A percentile compares a stretch with the other conserved stretches of the same genome.
These are phyloP conservation scores for Botrytis byssoidea DNA, from an alignment of 2,329 filamentous ascomycete species.

Conservation along the genomic window DNA sequence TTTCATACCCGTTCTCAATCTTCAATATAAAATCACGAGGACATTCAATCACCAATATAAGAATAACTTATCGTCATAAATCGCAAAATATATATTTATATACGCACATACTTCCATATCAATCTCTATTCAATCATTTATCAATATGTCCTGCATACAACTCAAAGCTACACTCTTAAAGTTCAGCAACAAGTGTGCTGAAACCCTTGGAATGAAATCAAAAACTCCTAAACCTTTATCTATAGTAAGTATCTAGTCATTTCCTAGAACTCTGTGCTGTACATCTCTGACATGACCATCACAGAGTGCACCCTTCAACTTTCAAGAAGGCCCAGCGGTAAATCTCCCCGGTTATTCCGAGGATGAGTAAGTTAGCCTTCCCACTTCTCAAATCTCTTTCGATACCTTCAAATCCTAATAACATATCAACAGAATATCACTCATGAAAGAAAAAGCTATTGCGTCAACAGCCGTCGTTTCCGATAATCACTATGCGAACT, in stretches of 20 bases:
- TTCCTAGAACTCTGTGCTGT: neutral
- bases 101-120: conserved; percentile 13
- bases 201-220: conserved; percentile 24
- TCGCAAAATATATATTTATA: conserved; percentile 3
- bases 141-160: conserved; percentile 26
- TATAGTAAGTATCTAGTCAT: conserved; percentile 23
- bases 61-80: neutral
- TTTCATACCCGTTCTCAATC: neutral
- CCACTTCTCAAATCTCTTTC: neutral
- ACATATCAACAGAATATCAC: conserved; percentile 30
- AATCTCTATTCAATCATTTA: neutral
- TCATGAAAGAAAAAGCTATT: conserved; percentile 39
- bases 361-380: conserved; percentile 52
- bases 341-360: conserved; percentile 55
- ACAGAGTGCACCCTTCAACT: conserved; percentile 59
- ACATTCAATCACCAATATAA: neutral
- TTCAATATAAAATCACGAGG: conserved; percentile 1
- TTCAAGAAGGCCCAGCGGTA: conserved; percentile 52
- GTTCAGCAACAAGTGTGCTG: conserved; percentile 27
- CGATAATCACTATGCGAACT: conserved; percentile 26
- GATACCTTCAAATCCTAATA: neutral
- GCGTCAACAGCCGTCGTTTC: conserved; percentile 35
- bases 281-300: conserved; percentile 31
- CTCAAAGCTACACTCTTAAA: conserved; percentile 21
- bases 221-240: conserved; percentile 26